phyloP scores from a whole-genome alignment of 2,329 filamentous ascomycete species.

The Myriangium duriaei region DNA sequence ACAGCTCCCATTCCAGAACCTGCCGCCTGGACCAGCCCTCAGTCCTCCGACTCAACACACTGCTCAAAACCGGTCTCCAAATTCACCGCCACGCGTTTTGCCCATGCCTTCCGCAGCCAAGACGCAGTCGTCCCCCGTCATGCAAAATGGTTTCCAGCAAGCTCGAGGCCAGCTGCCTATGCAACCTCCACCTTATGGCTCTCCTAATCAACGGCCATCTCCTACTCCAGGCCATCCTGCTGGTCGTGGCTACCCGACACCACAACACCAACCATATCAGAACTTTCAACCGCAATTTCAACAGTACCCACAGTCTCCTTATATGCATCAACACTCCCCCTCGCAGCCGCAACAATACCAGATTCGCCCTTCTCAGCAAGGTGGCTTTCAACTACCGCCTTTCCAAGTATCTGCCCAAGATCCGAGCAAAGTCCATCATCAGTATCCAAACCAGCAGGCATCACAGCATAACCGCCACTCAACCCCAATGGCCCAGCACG shows the following conservation, averaged over 20 bases:
- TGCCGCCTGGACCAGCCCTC: conserved; percentile 14
- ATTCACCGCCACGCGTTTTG: conserved; percentile 25
- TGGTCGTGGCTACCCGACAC: conserved; percentile 15
- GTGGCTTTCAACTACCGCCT: conserved; percentile 35
- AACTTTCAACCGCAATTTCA: conserved; percentile 5
- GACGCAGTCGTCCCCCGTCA: conserved; percentile 15
- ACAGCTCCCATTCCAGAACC: conserved; percentile 17
- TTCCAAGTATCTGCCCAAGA: conserved; percentile 36
- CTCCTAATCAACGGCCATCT: conserved; percentile 18
- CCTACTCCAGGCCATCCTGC: conserved; percentile 14
- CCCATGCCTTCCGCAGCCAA: conserved; percentile 26
- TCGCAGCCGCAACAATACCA: conserved; percentile 18
- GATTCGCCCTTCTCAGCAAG: conserved; percentile 25
- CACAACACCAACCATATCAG: conserved; percentile 14
- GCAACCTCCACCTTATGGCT: conserved; percentile 22
- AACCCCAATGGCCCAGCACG: conserved; percentile 6
- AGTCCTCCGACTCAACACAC: conserved; percentile 23
- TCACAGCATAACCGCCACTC: conserved; percentile 16
- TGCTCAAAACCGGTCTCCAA: conserved; percentile 19
- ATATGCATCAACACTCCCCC: conserved; percentile 19
- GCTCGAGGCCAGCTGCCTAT: conserved; percentile 20
- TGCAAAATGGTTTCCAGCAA: conserved; percentile 13
- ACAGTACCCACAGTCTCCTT: conserved; percentile 15
- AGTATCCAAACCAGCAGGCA: conserved; percentile 13
- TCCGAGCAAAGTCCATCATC: conserved; percentile 26